These are phyloP conservation scores for Nemania sp. DNA, from an alignment of 2,329 filamentous ascomycete genomes.

Conservation along the genomic window DNA sequence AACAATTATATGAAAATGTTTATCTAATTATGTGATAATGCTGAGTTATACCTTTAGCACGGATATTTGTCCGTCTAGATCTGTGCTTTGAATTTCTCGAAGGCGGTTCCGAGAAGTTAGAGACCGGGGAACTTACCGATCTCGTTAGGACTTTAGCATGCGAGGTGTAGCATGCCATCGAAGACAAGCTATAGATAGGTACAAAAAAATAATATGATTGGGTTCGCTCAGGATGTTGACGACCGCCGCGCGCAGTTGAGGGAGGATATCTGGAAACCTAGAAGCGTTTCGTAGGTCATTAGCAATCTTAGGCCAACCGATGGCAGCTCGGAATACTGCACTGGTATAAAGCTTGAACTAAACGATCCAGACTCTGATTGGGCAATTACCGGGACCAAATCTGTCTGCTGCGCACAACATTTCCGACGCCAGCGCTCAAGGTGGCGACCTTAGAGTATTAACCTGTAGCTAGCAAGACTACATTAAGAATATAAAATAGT, in stretches of 20 bases:
- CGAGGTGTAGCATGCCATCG: neutral
- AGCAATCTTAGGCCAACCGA: neutral
- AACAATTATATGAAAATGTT: too few relatives aligned
- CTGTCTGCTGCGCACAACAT: neutral
- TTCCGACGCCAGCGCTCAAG: neutral
- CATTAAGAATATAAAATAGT: neutral
- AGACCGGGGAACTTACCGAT: neutral
- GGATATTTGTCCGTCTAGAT: neutral
- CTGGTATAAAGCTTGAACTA: too few relatives aligned
- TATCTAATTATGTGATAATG: neutral
- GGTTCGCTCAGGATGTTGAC: neutral
- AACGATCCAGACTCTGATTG: too few relatives aligned
- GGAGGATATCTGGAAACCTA: neutral
- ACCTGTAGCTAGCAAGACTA: neutral
- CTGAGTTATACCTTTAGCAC: neutral
- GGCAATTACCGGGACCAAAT: neutral
- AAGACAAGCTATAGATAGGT: neutral
- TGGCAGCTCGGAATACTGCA: neutral
- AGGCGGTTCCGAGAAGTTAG: neutral
- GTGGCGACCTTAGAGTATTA: neutral
- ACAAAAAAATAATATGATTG: neutral
- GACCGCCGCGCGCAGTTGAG: neutral
- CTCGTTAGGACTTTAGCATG: neutral
- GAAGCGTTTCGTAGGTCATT: neutral
- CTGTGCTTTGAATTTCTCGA: neutral